A percentile compares a stretch with the other conserved stretches of the same genome.
These are phyloP conservation scores for Phylloporus sp. DNA, from an alignment of 768 basidiomycete species.

Conservation along the genomic window DNA sequence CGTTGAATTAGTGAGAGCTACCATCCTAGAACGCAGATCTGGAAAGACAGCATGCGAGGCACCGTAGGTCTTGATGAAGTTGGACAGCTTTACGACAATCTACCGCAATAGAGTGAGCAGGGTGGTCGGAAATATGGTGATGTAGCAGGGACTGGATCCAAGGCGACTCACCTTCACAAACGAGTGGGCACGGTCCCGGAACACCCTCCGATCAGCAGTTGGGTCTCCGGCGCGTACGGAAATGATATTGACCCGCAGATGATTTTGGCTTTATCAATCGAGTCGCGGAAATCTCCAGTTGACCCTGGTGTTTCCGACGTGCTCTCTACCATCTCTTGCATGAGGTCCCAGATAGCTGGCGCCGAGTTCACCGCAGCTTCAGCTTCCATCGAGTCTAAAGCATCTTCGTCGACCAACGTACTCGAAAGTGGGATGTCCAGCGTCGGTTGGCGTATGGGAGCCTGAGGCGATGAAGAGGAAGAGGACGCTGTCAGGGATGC, in stretches of 20 bases:
- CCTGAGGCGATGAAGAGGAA: conserved; percentile 32
- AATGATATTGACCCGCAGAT: conserved; percentile 53
- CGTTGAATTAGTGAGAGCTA: conserved; percentile 73
- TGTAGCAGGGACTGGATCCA: background rate
- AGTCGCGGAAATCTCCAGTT: conserved; percentile 44
- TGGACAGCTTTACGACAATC: conserved; percentile 75
- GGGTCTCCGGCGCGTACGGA: conserved; percentile 53
- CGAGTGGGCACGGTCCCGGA: conserved; percentile 72
- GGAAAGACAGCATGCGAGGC: conserved; percentile 52
- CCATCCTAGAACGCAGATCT: conserved; percentile 62
- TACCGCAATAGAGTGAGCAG: conserved; percentile 32
- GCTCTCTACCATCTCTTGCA: conserved; percentile 67
- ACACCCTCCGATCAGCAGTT: conserved; percentile 48
- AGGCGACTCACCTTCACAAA: conserved; percentile 69
- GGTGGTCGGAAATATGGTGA: background rate
- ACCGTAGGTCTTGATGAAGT: conserved; percentile 61
- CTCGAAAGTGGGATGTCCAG: conserved; percentile 53
- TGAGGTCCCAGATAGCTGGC: conserved; percentile 75
- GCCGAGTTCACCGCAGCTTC: conserved; percentile 77
- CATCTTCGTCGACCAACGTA: conserved; percentile 70
- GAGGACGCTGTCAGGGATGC: conserved; percentile 39
- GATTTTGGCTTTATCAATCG: conserved; percentile 55
- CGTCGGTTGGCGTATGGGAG: conserved; percentile 28
- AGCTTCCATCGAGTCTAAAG: conserved; percentile 72
- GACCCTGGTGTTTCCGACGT: conserved; percentile 43